phyloP scores from a whole-genome alignment of 768 basidiomycete genomes.

The Megacollybia marginata region DNA sequence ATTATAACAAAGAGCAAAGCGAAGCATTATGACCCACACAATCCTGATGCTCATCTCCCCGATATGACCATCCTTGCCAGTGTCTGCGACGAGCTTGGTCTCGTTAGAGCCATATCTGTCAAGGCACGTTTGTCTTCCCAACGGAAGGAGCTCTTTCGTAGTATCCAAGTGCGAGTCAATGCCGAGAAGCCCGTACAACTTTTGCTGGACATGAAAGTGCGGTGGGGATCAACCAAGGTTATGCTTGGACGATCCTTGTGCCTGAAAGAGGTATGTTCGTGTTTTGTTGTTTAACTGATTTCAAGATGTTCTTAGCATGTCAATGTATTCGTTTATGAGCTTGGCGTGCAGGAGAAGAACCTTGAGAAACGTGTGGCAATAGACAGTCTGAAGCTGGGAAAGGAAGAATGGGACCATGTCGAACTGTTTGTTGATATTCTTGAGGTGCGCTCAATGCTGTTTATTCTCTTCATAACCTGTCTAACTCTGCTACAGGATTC shows the following conservation, averaged over 20 bases:
- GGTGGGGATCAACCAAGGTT: constrained; percentile 19
- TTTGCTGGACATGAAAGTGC: constrained; percentile 17
- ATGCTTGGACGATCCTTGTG: constrained; percentile 16
- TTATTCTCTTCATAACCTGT: too few species aligned
- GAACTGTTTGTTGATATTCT: constrained; percentile 14
- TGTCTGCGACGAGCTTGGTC: constrained; percentile 9
- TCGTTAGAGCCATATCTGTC: constrained; percentile 17
- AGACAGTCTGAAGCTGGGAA: constrained; percentile 7
- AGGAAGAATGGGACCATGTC: too few species aligned
- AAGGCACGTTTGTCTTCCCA: constrained; percentile 17
- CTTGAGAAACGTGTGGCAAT: constrained; percentile 9
- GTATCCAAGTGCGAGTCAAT: constrained; percentile 10
- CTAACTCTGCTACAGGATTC: too few species aligned
- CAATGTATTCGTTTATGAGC: constrained; percentile 15
- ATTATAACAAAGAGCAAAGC: constrained; percentile 18
- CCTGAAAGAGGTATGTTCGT: constrained; percentile 11
- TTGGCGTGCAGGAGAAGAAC: constrained; percentile 12
- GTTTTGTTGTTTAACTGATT: neutral
- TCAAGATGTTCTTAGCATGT: constrained; percentile 8
- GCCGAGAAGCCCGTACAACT: constrained; percentile 4
- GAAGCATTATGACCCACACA: constrained; percentile 15
- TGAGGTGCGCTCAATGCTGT: constrained; percentile 9
- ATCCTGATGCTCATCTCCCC: too few species aligned
- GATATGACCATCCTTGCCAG: neutral
- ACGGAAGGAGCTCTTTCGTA: constrained; percentile 14